Base-by-base conservation (phyloP, 1,139 yeast genomes). In the Candida sojae region DNA sequence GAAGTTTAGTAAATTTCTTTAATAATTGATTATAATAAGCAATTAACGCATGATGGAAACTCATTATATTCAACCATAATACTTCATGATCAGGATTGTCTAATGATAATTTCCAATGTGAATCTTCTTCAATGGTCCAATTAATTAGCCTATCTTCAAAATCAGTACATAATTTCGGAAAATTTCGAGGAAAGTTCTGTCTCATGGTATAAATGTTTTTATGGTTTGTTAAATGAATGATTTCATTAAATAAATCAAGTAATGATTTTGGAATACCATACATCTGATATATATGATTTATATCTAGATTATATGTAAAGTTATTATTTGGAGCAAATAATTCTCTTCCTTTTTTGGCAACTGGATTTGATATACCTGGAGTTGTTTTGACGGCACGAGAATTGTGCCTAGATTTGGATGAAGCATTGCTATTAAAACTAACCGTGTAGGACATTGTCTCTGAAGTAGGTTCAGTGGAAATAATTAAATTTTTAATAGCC, bases 101-200 rank as follows among this genome's bases (percentile, higher is more conserved):
- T 11, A 47, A 52, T 37, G 65, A 60, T 23, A 79, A 58, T 32
- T 63, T 58, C 84, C 84, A 78, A 42, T 45, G 42, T 48, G 52
- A 47, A 45, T 58, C 52, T n/a, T 59, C 68, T 12, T 26, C 46
- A n/a, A 70, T 55, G 36, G 63, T 63, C 83, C 84, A 80, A 46
- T 65, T 68, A 39, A 73, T 54, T 30, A 81, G 59, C 38, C 69
- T 71, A 48, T 80, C 84, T 54, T 80, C 84, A 5, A 75, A 57
- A 44, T 80, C 84, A 46, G 84, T 79, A 56, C 84, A 80, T 2
- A 80, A 66, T 49, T 71, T 70, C 4, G 84, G 84, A 57, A 80
- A 81, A 55, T 80, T 80, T 42, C 84, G 62, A 0, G 85, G 84
- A 44, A 68, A 72, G n/a, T 71, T 69, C 31, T 71, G 67, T 35